phyloP scores from a whole-genome alignment of 208 protist genomes.

The Trypanosoma cruzi region DNA sequence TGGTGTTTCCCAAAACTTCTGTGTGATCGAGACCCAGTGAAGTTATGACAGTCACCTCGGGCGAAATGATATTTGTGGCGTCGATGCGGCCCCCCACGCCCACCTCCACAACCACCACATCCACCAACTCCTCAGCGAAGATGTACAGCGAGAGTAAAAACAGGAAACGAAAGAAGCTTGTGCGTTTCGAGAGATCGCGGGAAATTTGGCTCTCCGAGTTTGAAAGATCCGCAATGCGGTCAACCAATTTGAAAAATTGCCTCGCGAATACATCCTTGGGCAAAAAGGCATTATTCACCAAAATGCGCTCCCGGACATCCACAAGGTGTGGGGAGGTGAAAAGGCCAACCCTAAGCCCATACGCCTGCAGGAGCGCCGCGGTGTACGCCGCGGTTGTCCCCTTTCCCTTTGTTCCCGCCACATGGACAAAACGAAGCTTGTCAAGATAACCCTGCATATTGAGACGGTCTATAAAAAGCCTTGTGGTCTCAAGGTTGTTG shows the following conservation, averaged over 20 bases:
- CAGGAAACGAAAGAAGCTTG: constrained; percentile 88
- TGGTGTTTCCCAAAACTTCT: constrained; percentile 93
- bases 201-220: constrained; percentile 58
- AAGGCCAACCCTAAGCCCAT: constrained; percentile 87
- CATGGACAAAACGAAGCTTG: constrained; percentile 94
- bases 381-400: constrained; percentile 88
- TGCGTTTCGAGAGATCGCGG: constrained; percentile 42
- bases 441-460: constrained; percentile 92
- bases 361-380: constrained; percentile 69
- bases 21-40: constrained; percentile 94
- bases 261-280: constrained; percentile 58
- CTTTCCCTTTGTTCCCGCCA: constrained; percentile 94
- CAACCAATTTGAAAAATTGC: constrained; percentile 83
- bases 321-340: constrained; percentile 93
- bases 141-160: constrained; percentile 83
- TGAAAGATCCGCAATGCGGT: constrained; percentile 48
- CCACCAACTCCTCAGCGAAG: constrained; percentile 80
- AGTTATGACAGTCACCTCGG: constrained; percentile 91
- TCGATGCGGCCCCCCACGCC: constrained; percentile 95
- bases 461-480: constrained; percentile 72
- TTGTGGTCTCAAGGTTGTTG: constrained; percentile 92
- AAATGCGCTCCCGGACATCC: constrained; percentile 85
- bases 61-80: constrained; percentile 91
- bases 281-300: constrained; percentile 78
- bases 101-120: constrained; percentile 93